These are phyloP conservation scores for Vaccinium darrowii DNA, from an alignment of 148 eudicot genomes.

Conservation along the genomic window DNA sequence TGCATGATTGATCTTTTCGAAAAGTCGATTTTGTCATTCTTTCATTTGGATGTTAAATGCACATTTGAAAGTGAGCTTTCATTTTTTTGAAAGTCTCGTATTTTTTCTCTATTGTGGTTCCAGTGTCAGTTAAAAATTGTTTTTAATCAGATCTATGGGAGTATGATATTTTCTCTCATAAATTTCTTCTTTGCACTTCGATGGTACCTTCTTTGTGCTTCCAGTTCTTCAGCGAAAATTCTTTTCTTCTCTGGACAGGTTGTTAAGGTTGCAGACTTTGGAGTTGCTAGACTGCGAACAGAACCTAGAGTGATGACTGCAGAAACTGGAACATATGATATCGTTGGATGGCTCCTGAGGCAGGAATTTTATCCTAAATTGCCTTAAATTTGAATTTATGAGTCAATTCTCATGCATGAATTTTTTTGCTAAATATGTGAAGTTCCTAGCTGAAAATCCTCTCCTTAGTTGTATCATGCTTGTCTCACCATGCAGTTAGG, in stretches of 20 bases:
- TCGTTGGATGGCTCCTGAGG: constrained; percentile 94
- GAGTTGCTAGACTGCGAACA: constrained; percentile 60
- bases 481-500: no score
- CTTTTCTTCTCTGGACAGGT: constrained; percentile 31
- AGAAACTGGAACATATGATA: constrained; percentile 74
- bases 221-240: neutral
- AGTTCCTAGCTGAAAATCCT: no score
- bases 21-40: neutral
- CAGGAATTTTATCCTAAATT: neutral
- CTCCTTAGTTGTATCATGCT: no score
- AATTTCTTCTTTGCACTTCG: neutral
- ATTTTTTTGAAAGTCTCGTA: no score
- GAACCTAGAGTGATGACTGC: constrained; percentile 74
- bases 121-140: neutral
- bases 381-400: neutral
- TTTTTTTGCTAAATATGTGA: no score
- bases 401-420: neutral
- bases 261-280: constrained; percentile 76
- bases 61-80: no score
- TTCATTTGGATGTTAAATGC: neutral
- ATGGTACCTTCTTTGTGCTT: constrained; percentile 3
- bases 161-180: neutral
- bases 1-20: neutral
- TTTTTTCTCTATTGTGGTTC: neutral
- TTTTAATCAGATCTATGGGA: neutral